Conservation (phyloP, 2,329 filamentous ascomycete species). For the Fusarium temperatum region DNA sequence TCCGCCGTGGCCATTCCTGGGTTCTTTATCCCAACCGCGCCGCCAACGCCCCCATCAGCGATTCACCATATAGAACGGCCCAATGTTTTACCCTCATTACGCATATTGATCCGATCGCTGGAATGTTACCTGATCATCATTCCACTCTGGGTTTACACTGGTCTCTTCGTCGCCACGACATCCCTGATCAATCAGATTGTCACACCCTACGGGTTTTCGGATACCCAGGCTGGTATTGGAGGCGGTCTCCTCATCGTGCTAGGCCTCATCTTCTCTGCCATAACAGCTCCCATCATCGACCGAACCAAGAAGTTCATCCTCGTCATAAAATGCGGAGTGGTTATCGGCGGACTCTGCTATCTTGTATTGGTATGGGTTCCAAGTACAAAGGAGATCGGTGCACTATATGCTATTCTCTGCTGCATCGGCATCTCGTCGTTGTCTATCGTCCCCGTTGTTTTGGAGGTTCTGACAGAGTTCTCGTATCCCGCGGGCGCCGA, state of each 20-base stretch:
- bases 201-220: not conserved
- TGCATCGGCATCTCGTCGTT: not conserved
- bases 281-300: not conserved
- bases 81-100: not conserved
- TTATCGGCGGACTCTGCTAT: not conserved
- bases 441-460: not conserved
- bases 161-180: not conserved
- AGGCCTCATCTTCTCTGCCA: not conserved
- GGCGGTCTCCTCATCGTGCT: not conserved
- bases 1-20: not conserved
- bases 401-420: not conserved
- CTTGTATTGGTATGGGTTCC: not conserved
- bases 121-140: not conserved
- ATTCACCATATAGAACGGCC: not conserved
- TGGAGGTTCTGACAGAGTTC: not conserved
- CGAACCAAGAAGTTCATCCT: not conserved
- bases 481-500: not conserved
- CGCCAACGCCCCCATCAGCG: not conserved
- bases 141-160: not conserved
- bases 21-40: fast-evolving
- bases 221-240: not conserved
- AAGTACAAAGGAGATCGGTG: not conserved
- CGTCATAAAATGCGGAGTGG: not conserved
- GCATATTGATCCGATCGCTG: not conserved
- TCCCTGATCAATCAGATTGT: not conserved